Base-by-base conservation (phyloP, 2,329 filamentous ascomycete genomes). In the Volutella citrinella region DNA sequence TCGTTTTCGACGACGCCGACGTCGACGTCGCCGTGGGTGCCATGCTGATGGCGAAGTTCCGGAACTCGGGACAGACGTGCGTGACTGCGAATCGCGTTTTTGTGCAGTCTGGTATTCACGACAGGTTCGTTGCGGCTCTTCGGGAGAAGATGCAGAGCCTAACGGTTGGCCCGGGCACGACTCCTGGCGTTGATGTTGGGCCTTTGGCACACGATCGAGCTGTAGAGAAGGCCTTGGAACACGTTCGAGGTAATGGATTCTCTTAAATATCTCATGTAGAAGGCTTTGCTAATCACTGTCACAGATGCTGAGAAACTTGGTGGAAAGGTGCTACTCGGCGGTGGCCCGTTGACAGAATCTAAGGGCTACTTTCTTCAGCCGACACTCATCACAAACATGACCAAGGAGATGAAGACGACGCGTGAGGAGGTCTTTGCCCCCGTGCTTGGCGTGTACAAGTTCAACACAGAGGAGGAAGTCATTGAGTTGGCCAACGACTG, bases 371-470 rank as follows among this genome's bases (percentile, higher is more conserved):
- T 83, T 63, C 83, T 76, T 59, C 68, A 80, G 42, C 77, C 78
- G 1, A 85, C 82, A 0, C 78, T 86, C 14, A 68, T 87, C 35
- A 72, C 76, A 15, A 74, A 76, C 36, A 82, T 83, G 72, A 82
- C 61, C 18, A 64, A 65, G 40, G 71, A 80, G 18, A 85, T 85
- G 80, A 59, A 69, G 29, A 63, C 85, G 29, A 71, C 77, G n/a
- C 64, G 65, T 2, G 81, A 86, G 49, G 82, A 86, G 59, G 85
- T 80, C 0, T 86, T 86, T 47, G 82, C 81, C 3, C 82, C 82
- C 4, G 74, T 85, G 2, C 82, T 80, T 1, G 80, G 75, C 1
- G 57, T 86, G 3, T 84, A 84, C 65, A 65, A 70, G 15, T 86
- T 86, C 55, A 69, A 81, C 20, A 78, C 73, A 54, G 77, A 78